Base-by-base conservation (phyloP, 306 rosid species). In the Cucumis cinereus region DNA sequence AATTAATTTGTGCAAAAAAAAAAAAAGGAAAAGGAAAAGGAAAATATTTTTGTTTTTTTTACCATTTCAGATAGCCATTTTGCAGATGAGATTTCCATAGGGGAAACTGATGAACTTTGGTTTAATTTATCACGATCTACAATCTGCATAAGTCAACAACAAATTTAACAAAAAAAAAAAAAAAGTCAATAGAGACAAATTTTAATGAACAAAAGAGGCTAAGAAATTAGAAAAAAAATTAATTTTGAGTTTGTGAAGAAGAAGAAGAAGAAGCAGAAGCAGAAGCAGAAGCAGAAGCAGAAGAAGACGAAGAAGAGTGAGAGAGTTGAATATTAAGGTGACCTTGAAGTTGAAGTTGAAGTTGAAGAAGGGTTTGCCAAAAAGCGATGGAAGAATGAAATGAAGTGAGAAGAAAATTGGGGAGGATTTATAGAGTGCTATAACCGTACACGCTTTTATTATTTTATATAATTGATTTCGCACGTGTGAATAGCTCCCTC, bases 11-110 rank as follows among this genome's bases (percentile, higher is more conserved):
- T 8, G 58, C 24, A 22, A 36, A 20, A 11, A 15, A 14, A 8
- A 2, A 62, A 33, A 62, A 38, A n/a, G n/a, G n/a, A n/a, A 49
- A 38, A 41, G 12, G 4, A 8, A 4, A 1, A 63, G 9, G 17
- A 35, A 66, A 66, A 14, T 7, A 1, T 0, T 45, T 1, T 12
- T 11, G 3, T 43, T 11, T 43, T n/a, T 82, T 84, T 81, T 84
- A 90, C 96, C 91, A 87, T 73, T 38, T 92, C 91, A 19, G 86
- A 85, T 47, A 89, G 52, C 92, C 89, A 87, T 78, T 45, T 86
- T 2, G 80, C 73, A 17, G 85, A 58, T n/a, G 86, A 69, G 50
- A 78, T 58, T 13, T 86, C 96, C 82, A 41, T 67, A 0, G 53
- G 30, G 20, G 20, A 66, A 66, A 45, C 0, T 45, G 16, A 45